Percentiles rank a stretch among this genome's conserved stretches.
Conservation (phyloP, 1,139 yeast genomes). For the Hansenula anomala region DNA sequence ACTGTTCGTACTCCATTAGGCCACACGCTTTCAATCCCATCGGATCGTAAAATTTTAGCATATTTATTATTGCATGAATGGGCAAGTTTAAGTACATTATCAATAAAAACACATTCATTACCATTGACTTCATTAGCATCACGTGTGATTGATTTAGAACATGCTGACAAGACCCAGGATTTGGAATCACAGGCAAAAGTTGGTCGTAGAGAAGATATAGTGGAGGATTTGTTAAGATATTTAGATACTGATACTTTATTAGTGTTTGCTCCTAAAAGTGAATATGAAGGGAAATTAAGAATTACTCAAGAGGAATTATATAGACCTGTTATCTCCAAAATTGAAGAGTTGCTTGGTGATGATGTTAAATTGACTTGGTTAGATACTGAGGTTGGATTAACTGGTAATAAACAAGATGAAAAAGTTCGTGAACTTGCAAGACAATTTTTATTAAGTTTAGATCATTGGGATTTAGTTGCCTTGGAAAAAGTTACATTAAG, state of each 20-base stretch:
- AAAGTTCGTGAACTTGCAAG: constrained; percentile 59
- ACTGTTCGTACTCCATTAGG: constrained; percentile 86
- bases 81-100: constrained; percentile 63
- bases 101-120: constrained; percentile 72
- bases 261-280: constrained; percentile 76
- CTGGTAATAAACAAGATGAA: constrained; percentile 69
- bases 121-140: constrained; percentile 88
- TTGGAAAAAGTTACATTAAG: constrained; percentile 83
- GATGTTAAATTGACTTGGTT: constrained; percentile 42
- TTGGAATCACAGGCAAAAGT: constrained; percentile 52
- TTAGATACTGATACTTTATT: constrained; percentile 91
- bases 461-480: constrained; percentile 76
- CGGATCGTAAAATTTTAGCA: constrained; percentile 58
- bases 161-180: constrained; percentile 28
- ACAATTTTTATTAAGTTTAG: constrained; percentile 59
- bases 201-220: constrained; percentile 52
- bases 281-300: constrained; percentile 80
- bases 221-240: constrained; percentile 61
- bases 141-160: constrained; percentile 69
- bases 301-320: constrained; percentile 71
- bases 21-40: constrained; percentile 60
- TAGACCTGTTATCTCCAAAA: constrained; percentile 64
- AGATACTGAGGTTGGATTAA: constrained; percentile 81
- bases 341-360: constrained; percentile 54
- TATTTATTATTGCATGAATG: constrained; percentile 82